Evolutionary conservation across 2,329 filamentous ascomycete species (phyloP), one percentile per base, ranked within the genome.

Genomic region (Lomentospora prolificans): DNA sequence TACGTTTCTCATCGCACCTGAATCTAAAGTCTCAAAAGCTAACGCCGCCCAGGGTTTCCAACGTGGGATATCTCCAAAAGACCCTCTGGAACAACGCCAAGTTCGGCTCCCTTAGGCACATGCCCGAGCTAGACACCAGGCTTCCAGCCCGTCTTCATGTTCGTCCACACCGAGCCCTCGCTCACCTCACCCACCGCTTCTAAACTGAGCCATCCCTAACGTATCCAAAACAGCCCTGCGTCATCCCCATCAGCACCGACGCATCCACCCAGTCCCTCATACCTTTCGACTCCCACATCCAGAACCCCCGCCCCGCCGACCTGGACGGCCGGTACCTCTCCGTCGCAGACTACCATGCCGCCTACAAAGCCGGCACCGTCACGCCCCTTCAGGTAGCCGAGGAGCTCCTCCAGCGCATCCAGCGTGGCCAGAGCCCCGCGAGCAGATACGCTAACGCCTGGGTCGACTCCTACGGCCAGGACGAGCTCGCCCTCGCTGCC

Each of bases 301-400:
- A 69, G 51, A 65, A 67, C 50, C 68, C 69, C 9, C 70, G 72
- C 51, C 70, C 77, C 6, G 64, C 69, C 14, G 65, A 71, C 48
- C 64, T 73, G 10, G 62, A 67, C 4, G 74, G 72, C 14, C 77
- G 80, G 48, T 89, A 87, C 70, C 81, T 84, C 66, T 87, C 87
- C 3, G 80, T 84, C 24, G 77, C 80, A 10, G 89, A 96, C 70
- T 96, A 90, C 66, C 85, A 90, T 66, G 78, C 80, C 53, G 79
- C 87, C 41, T 95, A 91, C 72, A 78, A 77, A 59, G 81, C 81
- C 4, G 87, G 88, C 53, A 73, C 78, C 58, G 65, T 86, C 57
- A 94, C 89, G 0, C 90, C 90, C 0, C 75, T 81, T 0, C 80
- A 85, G 59, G 87, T 96, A 1, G 79, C 78, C 10, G 81, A 90